Percentiles rank a stretch among this genome's conserved stretches.
These are phyloP conservation scores for Hortiboletus rubellus DNA, from an alignment of 1,284 basidiomycete genomes.

Conservation along the genomic window DNA sequence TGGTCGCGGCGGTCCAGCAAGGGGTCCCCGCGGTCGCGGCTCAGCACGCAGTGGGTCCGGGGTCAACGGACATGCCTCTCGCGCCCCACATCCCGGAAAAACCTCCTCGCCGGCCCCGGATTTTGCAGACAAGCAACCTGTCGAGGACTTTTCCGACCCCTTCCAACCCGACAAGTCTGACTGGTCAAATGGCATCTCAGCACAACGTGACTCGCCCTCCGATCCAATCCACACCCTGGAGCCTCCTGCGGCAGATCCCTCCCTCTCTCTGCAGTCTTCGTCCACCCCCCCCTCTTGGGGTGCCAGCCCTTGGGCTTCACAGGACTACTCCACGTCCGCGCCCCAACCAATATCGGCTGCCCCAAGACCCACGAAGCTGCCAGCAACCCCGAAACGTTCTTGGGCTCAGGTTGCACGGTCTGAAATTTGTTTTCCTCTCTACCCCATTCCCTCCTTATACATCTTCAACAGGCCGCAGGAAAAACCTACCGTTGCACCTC, in stretches of 20 bases:
- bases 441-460: slow-evolving; percentile 29
- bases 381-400: slow-evolving; percentile 70
- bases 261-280: slow-evolving; percentile 6
- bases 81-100: slow-evolving; percentile 27
- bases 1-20: slow-evolving; percentile 59
- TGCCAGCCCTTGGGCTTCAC: slow-evolving; percentile 26
- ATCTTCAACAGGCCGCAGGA: slow-evolving; percentile 25
- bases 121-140: slow-evolving; percentile 14
- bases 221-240: slow-evolving; percentile 15
- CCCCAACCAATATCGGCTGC: slow-evolving; percentile 27
- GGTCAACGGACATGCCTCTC: slow-evolving; percentile 34
- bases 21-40: slow-evolving; percentile 60
- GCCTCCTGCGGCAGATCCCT: slow-evolving; percentile 9
- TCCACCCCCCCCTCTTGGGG: slow-evolving; percentile 27
- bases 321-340: slow-evolving; percentile 26
- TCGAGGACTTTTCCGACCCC: slow-evolving; percentile 23
- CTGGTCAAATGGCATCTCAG: slow-evolving; percentile 15
- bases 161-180: slow-evolving; percentile 21
- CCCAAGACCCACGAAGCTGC: slow-evolving; percentile 49
- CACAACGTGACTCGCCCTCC: slow-evolving; percentile 15
- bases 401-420: slow-evolving; percentile 81
- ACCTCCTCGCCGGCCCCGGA: slow-evolving; percentile 23
- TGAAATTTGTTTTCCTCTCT: slow-evolving; percentile 22
- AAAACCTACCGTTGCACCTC: slow-evolving; percentile 26
- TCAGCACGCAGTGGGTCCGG: slow-evolving; percentile 46